Evolutionary conservation across 2,329 filamentous ascomycete genomes (phyloP).

Genomic region (Hymenotorrendiella dingleyae): DNA sequence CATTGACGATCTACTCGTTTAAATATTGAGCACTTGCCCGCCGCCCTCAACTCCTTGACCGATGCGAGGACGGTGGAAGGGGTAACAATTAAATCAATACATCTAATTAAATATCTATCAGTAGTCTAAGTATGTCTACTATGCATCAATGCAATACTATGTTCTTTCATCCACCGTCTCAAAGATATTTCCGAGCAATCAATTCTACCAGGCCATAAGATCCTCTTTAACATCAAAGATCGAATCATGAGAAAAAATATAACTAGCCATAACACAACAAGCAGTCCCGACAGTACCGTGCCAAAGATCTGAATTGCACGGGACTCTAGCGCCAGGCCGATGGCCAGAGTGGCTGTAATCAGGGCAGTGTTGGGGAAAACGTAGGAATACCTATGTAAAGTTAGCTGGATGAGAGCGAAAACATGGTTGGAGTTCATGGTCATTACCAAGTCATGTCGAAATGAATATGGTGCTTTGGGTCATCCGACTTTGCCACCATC

Average conservation of each 20-base stretch:
- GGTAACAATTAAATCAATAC: no score
- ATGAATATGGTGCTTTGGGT: constrained; percentile 47
- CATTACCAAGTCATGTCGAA: constrained; percentile 83
- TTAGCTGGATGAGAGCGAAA: constrained; percentile 69
- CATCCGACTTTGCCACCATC: constrained; percentile 37
- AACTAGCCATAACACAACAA: constrained; percentile 62
- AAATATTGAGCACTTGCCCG: no score
- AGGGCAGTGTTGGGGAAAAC: constrained; percentile 44
- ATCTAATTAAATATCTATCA: no score
- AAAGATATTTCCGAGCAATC: constrained; percentile 12
- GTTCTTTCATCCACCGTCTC: constrained; percentile 13
- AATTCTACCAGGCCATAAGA: constrained; percentile 62
- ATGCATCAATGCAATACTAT: no score
- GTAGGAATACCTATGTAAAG: constrained; percentile 50
- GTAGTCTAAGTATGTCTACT: no score
- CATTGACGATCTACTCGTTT: no score
- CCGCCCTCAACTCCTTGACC: no score
- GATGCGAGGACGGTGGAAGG: no score
- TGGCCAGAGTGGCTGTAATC: constrained; percentile 65
- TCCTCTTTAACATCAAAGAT: constrained; percentile 57
- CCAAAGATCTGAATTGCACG: constrained; percentile 59
- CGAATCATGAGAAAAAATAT: constrained; percentile 66
- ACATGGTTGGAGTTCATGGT: constrained; percentile 32
- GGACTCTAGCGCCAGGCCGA: constrained; percentile 57
- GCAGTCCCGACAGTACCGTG: constrained; percentile 57